These are phyloP conservation scores for Panellus pusillus DNA, from an alignment of 768 basidiomycete species.

Conservation along the genomic window DNA sequence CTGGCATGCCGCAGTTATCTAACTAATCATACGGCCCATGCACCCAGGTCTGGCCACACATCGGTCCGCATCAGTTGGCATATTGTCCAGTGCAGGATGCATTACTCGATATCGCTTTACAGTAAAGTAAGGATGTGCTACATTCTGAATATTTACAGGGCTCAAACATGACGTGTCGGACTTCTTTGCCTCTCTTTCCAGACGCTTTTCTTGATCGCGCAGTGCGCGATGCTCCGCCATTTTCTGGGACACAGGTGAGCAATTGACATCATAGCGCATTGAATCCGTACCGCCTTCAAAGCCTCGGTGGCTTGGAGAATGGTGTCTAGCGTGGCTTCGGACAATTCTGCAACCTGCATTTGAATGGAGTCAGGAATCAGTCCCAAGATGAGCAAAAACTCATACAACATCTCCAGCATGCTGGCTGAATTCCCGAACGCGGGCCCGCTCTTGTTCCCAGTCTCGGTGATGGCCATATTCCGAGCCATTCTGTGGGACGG, in stretches of 20 bases:
- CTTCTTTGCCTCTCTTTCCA: constrained; percentile 17
- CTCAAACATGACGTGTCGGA: constrained; percentile 10
- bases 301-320: constrained; percentile 21
- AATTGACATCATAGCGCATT: background rate
- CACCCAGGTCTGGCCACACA: too few species aligned
- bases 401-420: constrained; percentile 15
- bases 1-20: too few species aligned
- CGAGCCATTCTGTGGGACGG: background rate
- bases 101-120: too few species aligned
- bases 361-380: background rate
- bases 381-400: background rate
- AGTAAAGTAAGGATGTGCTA: too few species aligned
- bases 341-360: constrained; percentile 16
- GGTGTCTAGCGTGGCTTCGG: constrained; percentile 15
- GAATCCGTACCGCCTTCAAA: constrained; percentile 14
- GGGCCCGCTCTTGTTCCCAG: constrained; percentile 35
- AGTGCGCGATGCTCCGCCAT: constrained; percentile 21
- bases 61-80: too few species aligned
- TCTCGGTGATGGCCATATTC: constrained; percentile 39
- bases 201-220: constrained; percentile 11
- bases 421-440: constrained; percentile 10
- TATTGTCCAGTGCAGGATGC: background rate
- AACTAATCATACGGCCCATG: too few species aligned
- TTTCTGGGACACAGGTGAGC: constrained; percentile 2
- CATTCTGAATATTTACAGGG: too few species aligned